Base-by-base conservation (phyloP, 1,139 yeast genomes). In the Meyerozyma smithsonii region DNA sequence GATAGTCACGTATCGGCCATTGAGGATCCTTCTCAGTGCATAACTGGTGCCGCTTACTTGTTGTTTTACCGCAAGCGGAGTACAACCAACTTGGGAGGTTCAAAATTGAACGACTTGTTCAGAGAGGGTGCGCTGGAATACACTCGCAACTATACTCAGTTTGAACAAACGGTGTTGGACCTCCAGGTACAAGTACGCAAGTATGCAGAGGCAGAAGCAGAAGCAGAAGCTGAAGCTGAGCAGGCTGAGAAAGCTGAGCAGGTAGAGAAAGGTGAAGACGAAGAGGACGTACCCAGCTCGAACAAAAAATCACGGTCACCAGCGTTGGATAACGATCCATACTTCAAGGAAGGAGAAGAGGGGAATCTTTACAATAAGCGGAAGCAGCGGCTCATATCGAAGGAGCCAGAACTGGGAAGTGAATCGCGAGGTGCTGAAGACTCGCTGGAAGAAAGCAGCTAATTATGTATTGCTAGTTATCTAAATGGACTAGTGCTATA, bases 41-140 rank as follows among this genome's bases (percentile, higher is more conserved):
- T 90, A n/a, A 72, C 83, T 2, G 82, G 88, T 3, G 88, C 95
- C 3, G 98, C 98, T 0, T 92, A 92, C 57, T 65, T 92, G 46
- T 64, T 92, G 40, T 92, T 92, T 53, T 92, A 92, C 61, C 73
- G 94, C 42, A 80, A 80, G 43, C 70, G 90, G 46, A 52, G 48
- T 8, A 51, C 47, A 4, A 41, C 39, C 4, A 54, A 58, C 10
- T 56, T 71, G 25, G 84, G 76, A 2, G 72, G 74, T 1, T 51
- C 51, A 1, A 47, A 52, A 5, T 53, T 71, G 36, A 54, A 54
- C 23, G 26, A 23, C 6, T 36, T 45, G 8, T 34, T 47, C 38
- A 17, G 32, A 5, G 36, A 40, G 24, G 52, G 50, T 14, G 40
- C 44, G 19, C 37, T 11, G 3, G 26, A 21, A 7, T 46, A 42